Conservation (phyloP, 2,329 filamentous ascomycete genomes). For the Rhynchosporium agropyri region DNA sequence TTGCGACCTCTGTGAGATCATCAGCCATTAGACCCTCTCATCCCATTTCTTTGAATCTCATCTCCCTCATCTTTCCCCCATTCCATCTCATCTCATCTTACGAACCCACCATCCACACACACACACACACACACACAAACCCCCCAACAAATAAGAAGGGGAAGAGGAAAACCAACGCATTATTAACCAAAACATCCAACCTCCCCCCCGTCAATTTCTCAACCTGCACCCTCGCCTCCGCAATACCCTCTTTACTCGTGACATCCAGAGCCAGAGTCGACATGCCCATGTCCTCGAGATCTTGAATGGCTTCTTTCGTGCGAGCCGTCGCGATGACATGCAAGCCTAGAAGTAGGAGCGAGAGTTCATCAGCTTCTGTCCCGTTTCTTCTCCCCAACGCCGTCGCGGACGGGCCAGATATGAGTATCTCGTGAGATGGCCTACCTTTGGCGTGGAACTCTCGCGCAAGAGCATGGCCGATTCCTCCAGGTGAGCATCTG, state of each 20-base stretch:
- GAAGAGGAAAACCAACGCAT: slow-evolving; percentile 18
- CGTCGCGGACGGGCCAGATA: too few relatives aligned
- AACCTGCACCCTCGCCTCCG: slow-evolving; percentile 28
- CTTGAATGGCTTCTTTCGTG: slow-evolving; percentile 41
- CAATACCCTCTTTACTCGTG: slow-evolving; percentile 35
- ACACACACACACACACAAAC: too few relatives aligned
- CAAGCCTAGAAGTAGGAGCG: slow-evolving; percentile 35
- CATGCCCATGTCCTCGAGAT: slow-evolving; percentile 40
- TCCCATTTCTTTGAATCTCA: too few relatives aligned
- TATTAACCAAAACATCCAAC: slow-evolving; percentile 31
- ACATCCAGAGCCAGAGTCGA: slow-evolving; percentile 49
- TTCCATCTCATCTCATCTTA: too few relatives aligned
- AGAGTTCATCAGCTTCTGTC: neutral
- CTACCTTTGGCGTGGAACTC: slow-evolving; percentile 45
- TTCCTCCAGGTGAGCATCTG: slow-evolving; percentile 43
- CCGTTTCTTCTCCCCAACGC: too few relatives aligned
- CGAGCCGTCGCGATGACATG: slow-evolving; percentile 49
- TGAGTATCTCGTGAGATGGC: neutral
- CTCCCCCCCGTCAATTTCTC: slow-evolving; percentile 25
- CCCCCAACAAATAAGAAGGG: too few relatives aligned
- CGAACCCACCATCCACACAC: too few relatives aligned
- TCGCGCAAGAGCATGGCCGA: slow-evolving; percentile 47
- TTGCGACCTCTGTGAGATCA: slow-evolving; percentile 31
- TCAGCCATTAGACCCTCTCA: slow-evolving; percentile 17
- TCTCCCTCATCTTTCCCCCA: too few relatives aligned